Percentiles rank a stretch among this genome's conserved stretches.
phyloP scores from a whole-genome alignment of 306 rosid genomes.

The Cucumis melo region DNA sequence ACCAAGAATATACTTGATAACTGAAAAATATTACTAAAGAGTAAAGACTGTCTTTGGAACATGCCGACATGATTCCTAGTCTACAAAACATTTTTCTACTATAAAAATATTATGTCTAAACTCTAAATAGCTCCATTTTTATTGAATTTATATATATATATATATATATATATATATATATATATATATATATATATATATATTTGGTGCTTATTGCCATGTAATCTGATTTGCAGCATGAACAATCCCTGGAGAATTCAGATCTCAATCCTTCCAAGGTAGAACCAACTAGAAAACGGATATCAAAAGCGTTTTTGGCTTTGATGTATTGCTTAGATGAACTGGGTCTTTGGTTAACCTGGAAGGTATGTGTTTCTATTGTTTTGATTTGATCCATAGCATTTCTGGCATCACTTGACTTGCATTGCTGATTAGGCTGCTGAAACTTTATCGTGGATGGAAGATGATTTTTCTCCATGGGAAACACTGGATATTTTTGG shows the following conservation, averaged over 20 bases:
- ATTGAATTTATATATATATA: not conserved
- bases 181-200: not conserved
- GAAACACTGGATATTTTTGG: conserved; percentile 28
- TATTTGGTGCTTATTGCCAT: not conserved
- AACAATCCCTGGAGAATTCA: conserved; percentile 12
- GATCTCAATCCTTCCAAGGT: conserved; percentile 24
- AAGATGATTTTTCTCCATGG: conserved; percentile 28
- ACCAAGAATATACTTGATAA: not conserved
- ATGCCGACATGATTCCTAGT: not conserved
- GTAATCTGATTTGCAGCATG: conserved; percentile 30
- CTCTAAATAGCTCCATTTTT: not conserved
- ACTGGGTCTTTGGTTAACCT: conserved; percentile 65
- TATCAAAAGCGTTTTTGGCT: conserved; percentile 23
- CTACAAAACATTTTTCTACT: not conserved
- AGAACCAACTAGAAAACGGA: conserved; percentile 30
- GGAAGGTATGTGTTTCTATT: conserved; percentile 38
- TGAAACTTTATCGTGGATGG: conserved; percentile 23
- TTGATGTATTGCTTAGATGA: conserved; percentile 50
- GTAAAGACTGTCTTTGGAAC: not conserved
- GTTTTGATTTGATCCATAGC: not conserved
- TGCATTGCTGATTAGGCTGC: conserved; percentile 49
- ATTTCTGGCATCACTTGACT: conserved; percentile 10
- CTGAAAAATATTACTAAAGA: not conserved
- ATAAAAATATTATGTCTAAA: not conserved
- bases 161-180: not conserved